phyloP scores from a whole-genome alignment of 306 rosid species.

The Pueraria montana region DNA sequence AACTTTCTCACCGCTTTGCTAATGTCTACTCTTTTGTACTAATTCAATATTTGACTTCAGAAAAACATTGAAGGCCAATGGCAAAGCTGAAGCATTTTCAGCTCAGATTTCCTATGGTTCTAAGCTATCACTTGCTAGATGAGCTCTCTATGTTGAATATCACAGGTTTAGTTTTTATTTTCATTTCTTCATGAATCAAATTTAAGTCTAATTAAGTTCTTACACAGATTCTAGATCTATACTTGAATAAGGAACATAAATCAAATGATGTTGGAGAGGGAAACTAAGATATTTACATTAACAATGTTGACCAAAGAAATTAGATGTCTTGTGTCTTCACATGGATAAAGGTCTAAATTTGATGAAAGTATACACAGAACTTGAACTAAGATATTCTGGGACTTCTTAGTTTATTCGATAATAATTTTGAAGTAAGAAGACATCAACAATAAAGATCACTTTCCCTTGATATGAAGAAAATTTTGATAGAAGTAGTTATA shows the following conservation, averaged over 20 bases:
- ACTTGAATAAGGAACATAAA: background rate
- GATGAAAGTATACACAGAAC: background rate
- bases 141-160: background rate
- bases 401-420: background rate
- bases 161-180: background rate
- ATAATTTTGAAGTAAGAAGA: background rate
- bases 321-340: background rate
- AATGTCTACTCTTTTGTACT: background rate
- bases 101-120: slow-evolving; percentile 3
- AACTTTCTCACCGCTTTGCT: background rate
- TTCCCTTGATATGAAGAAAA: slow-evolving; percentile 8
- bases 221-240: background rate
- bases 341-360: background rate
- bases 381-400: background rate
- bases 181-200: background rate
- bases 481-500: background rate
- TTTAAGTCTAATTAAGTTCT: slow-evolving; percentile 1
- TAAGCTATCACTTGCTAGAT: background rate
- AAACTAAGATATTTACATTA: background rate
- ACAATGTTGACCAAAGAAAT: background rate
- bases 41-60: background rate
- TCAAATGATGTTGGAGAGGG: slow-evolving; percentile 14
- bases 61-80: background rate
- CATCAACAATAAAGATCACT: background rate
- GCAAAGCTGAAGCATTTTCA: background rate